These are phyloP conservation scores for Russula emetica DNA, from an alignment of 768 basidiomycete genomes.

Conservation along the genomic window DNA sequence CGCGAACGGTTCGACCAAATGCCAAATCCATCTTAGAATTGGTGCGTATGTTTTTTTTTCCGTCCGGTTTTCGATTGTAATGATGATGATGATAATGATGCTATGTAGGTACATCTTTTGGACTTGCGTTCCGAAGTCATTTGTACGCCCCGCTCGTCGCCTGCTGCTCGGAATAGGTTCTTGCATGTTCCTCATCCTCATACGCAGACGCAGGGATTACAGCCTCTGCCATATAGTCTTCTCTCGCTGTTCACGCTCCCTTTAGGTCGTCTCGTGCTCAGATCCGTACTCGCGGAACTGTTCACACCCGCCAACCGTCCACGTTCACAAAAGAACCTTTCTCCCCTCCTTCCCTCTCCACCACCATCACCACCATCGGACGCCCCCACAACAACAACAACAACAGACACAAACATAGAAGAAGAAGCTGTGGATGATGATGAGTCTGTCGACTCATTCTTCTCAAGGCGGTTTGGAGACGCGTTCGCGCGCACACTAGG, in stretches of 20 bases:
- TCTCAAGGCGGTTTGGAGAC: conserved; percentile 68
- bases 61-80: no score
- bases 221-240: conserved; percentile 43
- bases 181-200: conserved; percentile 47
- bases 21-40: conserved; percentile 71
- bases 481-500: conserved; percentile 67
- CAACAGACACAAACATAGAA: background rate
- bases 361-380: background rate
- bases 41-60: conserved; percentile 43
- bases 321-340: background rate
- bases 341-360: no score
- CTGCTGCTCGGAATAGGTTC: conserved; percentile 76
- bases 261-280: conserved; percentile 45
- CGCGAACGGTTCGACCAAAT: conserved; percentile 78
- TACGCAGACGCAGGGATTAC: conserved; percentile 47
- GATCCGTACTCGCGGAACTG: conserved; percentile 54
- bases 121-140: conserved; percentile 56
- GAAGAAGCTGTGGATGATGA: conserved; percentile 20
- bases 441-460: conserved; percentile 76
- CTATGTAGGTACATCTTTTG: conserved; percentile 78
- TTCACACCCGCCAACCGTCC: conserved; percentile 35
- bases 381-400: background rate
- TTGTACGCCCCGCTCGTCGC: conserved; percentile 58
- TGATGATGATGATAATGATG: no score
- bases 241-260: conserved; percentile 37